Percentiles rank a stretch among this genome's conserved stretches.
Evolutionary conservation across 2,329 filamentous ascomycete genomes (phyloP).

Genomic region (Ilyonectria destructans): DNA sequence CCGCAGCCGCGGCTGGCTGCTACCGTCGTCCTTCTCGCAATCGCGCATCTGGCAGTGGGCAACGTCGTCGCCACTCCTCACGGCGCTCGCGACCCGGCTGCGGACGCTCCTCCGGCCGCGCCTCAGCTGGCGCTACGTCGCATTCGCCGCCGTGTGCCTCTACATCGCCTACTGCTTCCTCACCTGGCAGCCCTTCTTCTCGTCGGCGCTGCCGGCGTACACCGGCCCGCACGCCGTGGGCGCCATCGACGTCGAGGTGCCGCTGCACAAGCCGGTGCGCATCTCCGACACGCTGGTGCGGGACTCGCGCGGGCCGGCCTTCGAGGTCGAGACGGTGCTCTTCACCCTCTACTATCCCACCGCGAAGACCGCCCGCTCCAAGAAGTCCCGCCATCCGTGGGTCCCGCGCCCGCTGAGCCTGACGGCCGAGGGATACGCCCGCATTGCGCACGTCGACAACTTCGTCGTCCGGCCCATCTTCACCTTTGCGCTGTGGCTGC

Average conservation of each 20-base stretch:
- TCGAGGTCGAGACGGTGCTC: constrained; percentile 64
- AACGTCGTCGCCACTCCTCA: constrained; percentile 32
- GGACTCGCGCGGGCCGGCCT: constrained; percentile 57
- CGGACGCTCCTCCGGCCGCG: constrained; percentile 50
- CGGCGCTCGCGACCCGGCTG: constrained; percentile 30
- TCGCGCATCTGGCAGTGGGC: constrained; percentile 20
- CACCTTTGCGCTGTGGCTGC: constrained; percentile 58
- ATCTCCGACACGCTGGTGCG: constrained; percentile 55
- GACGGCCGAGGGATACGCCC: constrained; percentile 64
- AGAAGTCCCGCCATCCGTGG: constrained; percentile 59
- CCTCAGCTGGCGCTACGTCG: constrained; percentile 54
- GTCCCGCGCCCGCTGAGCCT: constrained; percentile 61
- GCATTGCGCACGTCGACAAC: constrained; percentile 61
- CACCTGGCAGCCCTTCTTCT: constrained; percentile 60
- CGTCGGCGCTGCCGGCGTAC: constrained; percentile 61
- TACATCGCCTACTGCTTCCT: constrained; percentile 61
- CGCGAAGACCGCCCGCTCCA: constrained; percentile 47
- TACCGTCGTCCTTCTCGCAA: constrained; percentile 25
- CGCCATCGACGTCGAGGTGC: constrained; percentile 64
- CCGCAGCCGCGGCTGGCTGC: constrained; percentile 31
- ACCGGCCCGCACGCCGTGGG: constrained; percentile 63
- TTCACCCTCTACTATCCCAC: constrained; percentile 68
- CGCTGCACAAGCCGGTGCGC: constrained; percentile 53
- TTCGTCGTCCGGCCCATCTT: constrained; percentile 61
- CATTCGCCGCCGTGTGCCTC: constrained; percentile 46